Percentiles rank a stretch among this genome's conserved stretches.
Conservation (phyloP, 2,329 filamentous ascomycete genomes). For the Byssoonygena ceratinophila region DNA sequence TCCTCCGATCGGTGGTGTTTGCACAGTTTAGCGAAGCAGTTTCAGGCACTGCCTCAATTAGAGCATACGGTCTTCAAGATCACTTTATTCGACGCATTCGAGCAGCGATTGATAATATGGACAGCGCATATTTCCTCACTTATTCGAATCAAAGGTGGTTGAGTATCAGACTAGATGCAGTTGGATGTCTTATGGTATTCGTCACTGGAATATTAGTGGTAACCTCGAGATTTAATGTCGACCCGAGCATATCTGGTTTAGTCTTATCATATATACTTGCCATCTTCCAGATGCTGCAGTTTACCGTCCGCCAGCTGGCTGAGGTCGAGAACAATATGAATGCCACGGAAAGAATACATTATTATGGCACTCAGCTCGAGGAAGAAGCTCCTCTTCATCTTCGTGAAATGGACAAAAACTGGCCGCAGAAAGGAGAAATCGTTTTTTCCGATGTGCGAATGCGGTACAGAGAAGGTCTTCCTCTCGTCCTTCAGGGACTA, state of each 20-base stretch:
- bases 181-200: slow-evolving; percentile 77
- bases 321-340: slow-evolving; percentile 99
- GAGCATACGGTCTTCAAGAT: slow-evolving; percentile 72
- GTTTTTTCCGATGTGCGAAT: slow-evolving; percentile 64
- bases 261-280: slow-evolving; percentile 87
- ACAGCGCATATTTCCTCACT: slow-evolving; percentile 86
- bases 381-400: slow-evolving; percentile 80
- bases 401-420: slow-evolving; percentile 56
- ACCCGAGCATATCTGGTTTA: slow-evolving; percentile 73
- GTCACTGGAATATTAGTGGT: slow-evolving; percentile 82
- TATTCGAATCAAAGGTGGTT: slow-evolving; percentile 95
- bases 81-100: slow-evolving; percentile 63
- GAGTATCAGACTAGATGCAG: slow-evolving; percentile 69
- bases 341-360: slow-evolving; percentile 78
- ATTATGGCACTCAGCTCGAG: slow-evolving; percentile 78
- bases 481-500: slow-evolving; percentile 60
- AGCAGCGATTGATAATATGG: slow-evolving; percentile 75
- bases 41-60: slow-evolving; percentile 63
- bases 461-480: slow-evolving; percentile 62
- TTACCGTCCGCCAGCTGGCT: slow-evolving; percentile 83
- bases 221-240: slow-evolving; percentile 75
- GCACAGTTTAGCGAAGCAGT: slow-evolving; percentile 85
- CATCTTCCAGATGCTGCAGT: slow-evolving; percentile 93
- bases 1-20: slow-evolving; percentile 78
- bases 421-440: slow-evolving; percentile 82